Evolutionary conservation across 2,329 filamentous ascomycete genomes (phyloP), one percentile per base, ranked within the genome.

Genomic region (Sporothrix pseudoabietina): DNA sequence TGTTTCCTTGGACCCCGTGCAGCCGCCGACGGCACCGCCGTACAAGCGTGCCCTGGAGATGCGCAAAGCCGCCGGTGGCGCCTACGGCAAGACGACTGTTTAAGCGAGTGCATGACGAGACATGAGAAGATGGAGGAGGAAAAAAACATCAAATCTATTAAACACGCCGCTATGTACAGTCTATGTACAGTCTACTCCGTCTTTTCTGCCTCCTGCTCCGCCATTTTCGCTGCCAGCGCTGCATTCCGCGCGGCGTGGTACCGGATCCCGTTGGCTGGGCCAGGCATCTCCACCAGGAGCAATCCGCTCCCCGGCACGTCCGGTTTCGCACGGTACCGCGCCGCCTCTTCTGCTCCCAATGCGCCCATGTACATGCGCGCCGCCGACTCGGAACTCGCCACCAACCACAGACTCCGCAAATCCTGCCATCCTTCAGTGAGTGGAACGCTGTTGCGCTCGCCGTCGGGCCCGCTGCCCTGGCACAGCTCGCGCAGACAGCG

Each of bases 21-120:
- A 98, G 80, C 95, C 95, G 39, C 96, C 96, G 0, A 99, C 96
- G 49, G 96, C 96, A 10, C 96, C 96, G 14, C 96, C 96, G 0
- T 99, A 99, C 80, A 97, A 94, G 81, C 89, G 91, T 72, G 96
- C 96, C 14, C 84, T 99, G 74, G 95, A 98, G 81, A 87, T 96
- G 84, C 88, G 92, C 77, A 92, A 91, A 81, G 85, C 89, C 74
- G 88, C 89, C 74, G 93, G 93, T 19, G 93, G 93, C 4, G 91
- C 91, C 4, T 93, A 93, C 79, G 91, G 91, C 4, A 94, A 92
- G 82, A 92, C 90, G n/a, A 75, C 68, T 3, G 47, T 55, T 8
- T 69, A 69, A 19, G 22, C 44, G 10, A 9, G n/a, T 6, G 12
- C 35, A 41, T n/a, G 66, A 30, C 30, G 26, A 52, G 26, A 35